Evolutionary conservation across 768 basidiomycete species (phyloP).

Genomic region (Lactifluus subvellereus): DNA sequence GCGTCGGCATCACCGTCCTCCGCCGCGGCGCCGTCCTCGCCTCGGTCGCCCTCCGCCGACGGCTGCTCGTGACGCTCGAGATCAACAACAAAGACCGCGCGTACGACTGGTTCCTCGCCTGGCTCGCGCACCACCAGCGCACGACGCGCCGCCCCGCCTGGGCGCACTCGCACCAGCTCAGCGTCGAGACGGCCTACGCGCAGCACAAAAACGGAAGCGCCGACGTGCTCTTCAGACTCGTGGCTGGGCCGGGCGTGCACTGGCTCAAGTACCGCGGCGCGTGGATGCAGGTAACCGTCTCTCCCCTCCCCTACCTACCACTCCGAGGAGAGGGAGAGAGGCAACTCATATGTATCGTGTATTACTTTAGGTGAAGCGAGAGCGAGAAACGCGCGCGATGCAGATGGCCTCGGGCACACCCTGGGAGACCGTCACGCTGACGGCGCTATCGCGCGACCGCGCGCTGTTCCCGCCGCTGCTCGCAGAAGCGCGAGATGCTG

Average conservation of each 20-base stretch:
- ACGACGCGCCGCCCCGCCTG: slow-evolving; percentile 34
- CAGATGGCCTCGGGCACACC: slow-evolving; percentile 87
- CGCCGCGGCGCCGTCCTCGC: slow-evolving; percentile 65
- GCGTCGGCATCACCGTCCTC: slow-evolving; percentile 73
- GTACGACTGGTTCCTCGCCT: slow-evolving; percentile 95
- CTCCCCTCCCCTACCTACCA: not conserved
- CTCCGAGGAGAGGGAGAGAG: too few relatives aligned
- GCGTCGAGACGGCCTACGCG: slow-evolving; percentile 88
- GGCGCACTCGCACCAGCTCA: slow-evolving; percentile 84
- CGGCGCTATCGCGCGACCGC: slow-evolving; percentile 85
- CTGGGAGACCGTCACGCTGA: slow-evolving; percentile 96
- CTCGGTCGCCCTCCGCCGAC: slow-evolving; percentile 71
- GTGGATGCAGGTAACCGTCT: slow-evolving; percentile 82
- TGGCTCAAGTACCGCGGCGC: slow-evolving; percentile 85
- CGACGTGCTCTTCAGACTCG: slow-evolving; percentile 84
- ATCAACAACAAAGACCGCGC: slow-evolving; percentile 93
- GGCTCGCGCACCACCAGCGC: slow-evolving; percentile 73
- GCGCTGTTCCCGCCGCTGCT: slow-evolving; percentile 73
- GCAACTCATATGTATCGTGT: not conserved
- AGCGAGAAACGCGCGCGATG: slow-evolving; percentile 90
- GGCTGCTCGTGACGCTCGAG: slow-evolving; percentile 91
- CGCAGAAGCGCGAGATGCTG: slow-evolving; percentile 83
- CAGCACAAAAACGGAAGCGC: slow-evolving; percentile 88
- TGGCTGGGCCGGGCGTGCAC: slow-evolving; percentile 93
- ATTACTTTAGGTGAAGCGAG: slow-evolving; percentile 72